Conservation (phyloP, 139 green algal species). For the Pseudopediastrum boryanum region DNA sequence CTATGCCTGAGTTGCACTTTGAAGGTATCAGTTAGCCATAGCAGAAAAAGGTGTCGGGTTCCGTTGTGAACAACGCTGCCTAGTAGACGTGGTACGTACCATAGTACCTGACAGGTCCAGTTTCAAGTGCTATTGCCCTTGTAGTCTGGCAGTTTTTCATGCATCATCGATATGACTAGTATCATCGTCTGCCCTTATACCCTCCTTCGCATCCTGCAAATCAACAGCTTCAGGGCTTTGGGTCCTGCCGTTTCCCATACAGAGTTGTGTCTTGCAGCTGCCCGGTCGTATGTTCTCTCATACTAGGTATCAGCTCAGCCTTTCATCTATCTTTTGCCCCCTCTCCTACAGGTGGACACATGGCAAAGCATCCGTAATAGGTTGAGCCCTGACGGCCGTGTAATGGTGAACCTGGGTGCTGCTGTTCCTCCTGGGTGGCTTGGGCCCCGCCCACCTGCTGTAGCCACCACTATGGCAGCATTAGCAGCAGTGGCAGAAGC, state of each 20-base stretch:
- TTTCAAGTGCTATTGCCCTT: too few relatives aligned
- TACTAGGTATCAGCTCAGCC: neutral
- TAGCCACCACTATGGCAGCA: neutral
- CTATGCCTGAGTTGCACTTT: neutral
- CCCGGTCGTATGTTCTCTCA: neutral
- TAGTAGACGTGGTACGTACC: too few relatives aligned
- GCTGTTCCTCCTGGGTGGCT: neutral
- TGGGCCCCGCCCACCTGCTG: neutral
- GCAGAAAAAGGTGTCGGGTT: too few relatives aligned
- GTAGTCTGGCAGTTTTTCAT: too few relatives aligned
- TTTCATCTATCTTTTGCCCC: neutral
- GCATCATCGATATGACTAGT: neutral
- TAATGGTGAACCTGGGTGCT: constrained; percentile 34
- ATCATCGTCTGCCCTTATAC: neutral
- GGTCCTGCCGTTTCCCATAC: neutral
- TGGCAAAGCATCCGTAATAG: constrained; percentile 23
- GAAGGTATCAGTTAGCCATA: too few relatives aligned
- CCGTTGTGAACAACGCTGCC: too few relatives aligned
- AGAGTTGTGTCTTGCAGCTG: neutral
- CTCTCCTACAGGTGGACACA: constrained; percentile 2
- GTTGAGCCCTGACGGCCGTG: neutral
- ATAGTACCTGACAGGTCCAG: too few relatives aligned
- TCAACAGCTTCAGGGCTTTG: neutral
- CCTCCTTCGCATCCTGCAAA: neutral
- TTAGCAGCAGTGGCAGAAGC: constrained; percentile 25